Base-by-base conservation (phyloP, 2,329 filamentous ascomycete genomes). In the Ceratocystis variospora region DNA sequence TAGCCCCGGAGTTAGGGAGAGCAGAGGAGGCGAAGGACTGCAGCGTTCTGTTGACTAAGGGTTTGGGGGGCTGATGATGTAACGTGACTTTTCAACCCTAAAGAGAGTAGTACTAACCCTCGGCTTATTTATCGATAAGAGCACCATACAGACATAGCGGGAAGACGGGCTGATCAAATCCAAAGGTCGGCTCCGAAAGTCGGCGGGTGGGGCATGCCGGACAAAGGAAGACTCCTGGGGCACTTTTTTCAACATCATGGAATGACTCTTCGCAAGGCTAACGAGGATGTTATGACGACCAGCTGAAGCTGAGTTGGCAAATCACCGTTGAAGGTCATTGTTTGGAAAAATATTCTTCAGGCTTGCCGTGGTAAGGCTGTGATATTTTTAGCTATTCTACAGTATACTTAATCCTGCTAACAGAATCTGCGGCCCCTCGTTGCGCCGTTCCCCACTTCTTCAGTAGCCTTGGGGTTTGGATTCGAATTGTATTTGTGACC, bases 121-220 rank as follows among this genome's bases (percentile, higher is more conserved):
- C 0, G 10, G 2, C 0, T 3, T 15, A 0, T 5, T 41, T 41
- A 41, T 41, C 25, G 57, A 61, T 61, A 61, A 61, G 48, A 12
- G 22, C n/a, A 8, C n/a, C 12, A 7, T 22, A 50, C 15, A 50
- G 8, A 5, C 22, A 5, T n/a, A 17, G 10, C n/a, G 28, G 10
- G 12, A 12, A 25, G 6, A 22, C 17, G 15, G 22, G 10, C 53
- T 28, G 53, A 6, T 55, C 19, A 7, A 10, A 57, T 45, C 59
- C 33, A 62, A 15, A 8, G 5, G 22, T 33, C 59, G 59, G 59
- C 59, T 62, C 37, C 59, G 57, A 62, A 62, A 62, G 59, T 62
- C 59, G 61, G 37, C 53, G 53, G 22, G 53, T 57, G 53, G 53
- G 53, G 53, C 53, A 57, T 41, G 53, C 53, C 53, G 28, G 53